phyloP scores from a whole-genome alignment of 805 yeast genomes.

The Priceomyces haplophilus region DNA sequence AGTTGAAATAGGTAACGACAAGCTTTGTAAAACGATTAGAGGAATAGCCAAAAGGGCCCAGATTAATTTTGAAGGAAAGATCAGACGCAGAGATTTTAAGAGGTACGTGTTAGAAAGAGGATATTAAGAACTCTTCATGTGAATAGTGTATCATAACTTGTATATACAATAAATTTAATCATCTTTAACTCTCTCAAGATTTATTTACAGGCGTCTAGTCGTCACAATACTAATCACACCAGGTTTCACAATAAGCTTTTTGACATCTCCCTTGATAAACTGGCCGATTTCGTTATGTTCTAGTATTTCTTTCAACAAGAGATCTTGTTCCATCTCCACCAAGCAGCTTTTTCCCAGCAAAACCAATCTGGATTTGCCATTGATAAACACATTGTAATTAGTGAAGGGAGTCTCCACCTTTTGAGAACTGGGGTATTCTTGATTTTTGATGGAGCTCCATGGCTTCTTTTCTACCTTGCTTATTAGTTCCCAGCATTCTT shows the following conservation, averaged over 20 bases:
- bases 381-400: slow-evolving; percentile 60
- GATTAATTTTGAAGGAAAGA: slow-evolving; percentile 36
- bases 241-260: slow-evolving; percentile 54
- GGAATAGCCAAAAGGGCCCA: slow-evolving; percentile 37
- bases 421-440: slow-evolving; percentile 64
- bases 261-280: slow-evolving; percentile 40
- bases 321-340: slow-evolving; percentile 27
- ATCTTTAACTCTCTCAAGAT: slow-evolving; percentile 1
- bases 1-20: slow-evolving; percentile 29
- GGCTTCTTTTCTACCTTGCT: slow-evolving; percentile 16
- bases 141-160: slow-evolving; percentile 11
- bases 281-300: slow-evolving; percentile 35
- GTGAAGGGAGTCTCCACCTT: slow-evolving; percentile 36
- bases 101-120: slow-evolving; percentile 31
- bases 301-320: slow-evolving; percentile 35
- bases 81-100: slow-evolving; percentile 33
- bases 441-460: slow-evolving; percentile 51
- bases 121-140: slow-evolving; percentile 17
- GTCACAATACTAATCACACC: slow-evolving; percentile 46
- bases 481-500: slow-evolving; percentile 71
- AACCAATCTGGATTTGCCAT: slow-evolving; percentile 65
- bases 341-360: slow-evolving; percentile 36
- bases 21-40: slow-evolving; percentile 27
- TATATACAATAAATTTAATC: slow-evolving; percentile 6
- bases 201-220: slow-evolving; percentile 10